A percentile compares a stretch with the other conserved stretches of the same genome.
Evolutionary conservation across 345 rosid species (phyloP).

Genomic region (Litchi chinensis): DNA sequence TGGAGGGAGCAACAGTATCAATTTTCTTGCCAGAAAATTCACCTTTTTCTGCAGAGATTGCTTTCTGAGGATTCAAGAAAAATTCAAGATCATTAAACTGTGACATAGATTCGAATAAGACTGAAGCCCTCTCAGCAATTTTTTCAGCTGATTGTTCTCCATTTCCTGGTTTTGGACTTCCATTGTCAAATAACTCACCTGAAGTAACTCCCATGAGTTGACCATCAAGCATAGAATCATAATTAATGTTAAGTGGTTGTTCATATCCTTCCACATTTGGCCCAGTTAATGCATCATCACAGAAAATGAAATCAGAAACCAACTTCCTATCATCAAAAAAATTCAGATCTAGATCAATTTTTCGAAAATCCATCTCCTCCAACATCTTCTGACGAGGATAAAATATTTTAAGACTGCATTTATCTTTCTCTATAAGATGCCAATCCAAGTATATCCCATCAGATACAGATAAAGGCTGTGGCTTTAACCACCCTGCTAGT

Average conservation of each 20-base stretch:
- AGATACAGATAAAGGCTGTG: conserved; percentile 56
- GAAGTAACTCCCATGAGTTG: conserved; percentile 32
- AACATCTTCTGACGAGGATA: conserved; percentile 36
- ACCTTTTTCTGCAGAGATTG: conserved; percentile 37
- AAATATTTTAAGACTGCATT: conserved; percentile 34
- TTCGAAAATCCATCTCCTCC: conserved; percentile 40
- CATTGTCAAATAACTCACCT: conserved; percentile 27
- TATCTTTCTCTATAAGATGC: conserved; percentile 70
- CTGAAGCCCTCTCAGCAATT: conserved; percentile 45
- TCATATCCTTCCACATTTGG: conserved; percentile 36
- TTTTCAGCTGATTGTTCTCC: conserved; percentile 34
- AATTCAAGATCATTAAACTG: conserved; percentile 80
- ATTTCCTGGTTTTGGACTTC: conserved; percentile 33
- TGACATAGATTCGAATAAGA: conserved; percentile 65
- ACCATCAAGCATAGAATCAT: conserved; percentile 31
- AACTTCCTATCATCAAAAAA: conserved; percentile 42
- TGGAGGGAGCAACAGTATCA: conserved; percentile 27
- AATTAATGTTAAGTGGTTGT: conserved; percentile 42
- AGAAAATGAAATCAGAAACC: conserved; percentile 56
- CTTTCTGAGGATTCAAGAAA: conserved; percentile 79
- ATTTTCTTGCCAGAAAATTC: conserved; percentile 34
- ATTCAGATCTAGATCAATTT: conserved; percentile 42
- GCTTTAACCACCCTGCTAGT: conserved; percentile 46
- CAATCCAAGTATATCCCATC: conserved; percentile 88
- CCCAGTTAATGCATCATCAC: conserved; percentile 43